Evolutionary conservation across 148 eudicot species (phyloP).

Genomic region (Salicornia ramosissima): DNA sequence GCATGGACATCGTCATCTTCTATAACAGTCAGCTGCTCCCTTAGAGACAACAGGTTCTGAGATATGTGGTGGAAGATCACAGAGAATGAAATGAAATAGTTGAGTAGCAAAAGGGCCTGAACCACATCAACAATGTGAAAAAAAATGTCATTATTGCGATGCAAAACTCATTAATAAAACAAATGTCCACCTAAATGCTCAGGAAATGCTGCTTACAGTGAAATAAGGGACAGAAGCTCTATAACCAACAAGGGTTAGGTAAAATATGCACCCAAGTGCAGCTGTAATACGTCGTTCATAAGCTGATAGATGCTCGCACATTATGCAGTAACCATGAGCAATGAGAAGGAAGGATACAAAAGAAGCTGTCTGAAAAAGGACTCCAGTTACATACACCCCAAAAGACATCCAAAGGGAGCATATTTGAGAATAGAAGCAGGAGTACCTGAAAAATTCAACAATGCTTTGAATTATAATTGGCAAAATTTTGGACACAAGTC

Average conservation of each 20-base stretch:
- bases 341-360: slow-evolving; percentile 83
- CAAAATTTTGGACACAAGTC: neutral
- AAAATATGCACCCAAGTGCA: slow-evolving; percentile 69
- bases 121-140: slow-evolving; percentile 2
- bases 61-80: slow-evolving; percentile 79
- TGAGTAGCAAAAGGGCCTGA: slow-evolving; percentile 74
- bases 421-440: slow-evolving; percentile 68
- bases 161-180: neutral
- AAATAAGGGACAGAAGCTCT: slow-evolving; percentile 89
- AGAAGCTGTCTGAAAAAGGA: slow-evolving; percentile 79
- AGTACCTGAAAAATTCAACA: slow-evolving; percentile 52
- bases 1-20: slow-evolving; percentile 70
- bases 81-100: slow-evolving; percentile 65
- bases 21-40: slow-evolving; percentile 66
- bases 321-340: slow-evolving; percentile 91
- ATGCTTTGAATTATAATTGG: neutral
- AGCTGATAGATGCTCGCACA: slow-evolving; percentile 77
- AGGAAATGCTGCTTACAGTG: slow-evolving; percentile 49
- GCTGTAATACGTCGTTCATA: slow-evolving; percentile 70
- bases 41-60: slow-evolving; percentile 59
- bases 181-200: neutral
- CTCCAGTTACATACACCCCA: slow-evolving; percentile 84
- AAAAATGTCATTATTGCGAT: neutral
- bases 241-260: slow-evolving; percentile 88
- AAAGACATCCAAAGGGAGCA: slow-evolving; percentile 97